Conservation (phyloP, 2,329 filamentous ascomycete species). For the Ascochyta koolunga region DNA sequence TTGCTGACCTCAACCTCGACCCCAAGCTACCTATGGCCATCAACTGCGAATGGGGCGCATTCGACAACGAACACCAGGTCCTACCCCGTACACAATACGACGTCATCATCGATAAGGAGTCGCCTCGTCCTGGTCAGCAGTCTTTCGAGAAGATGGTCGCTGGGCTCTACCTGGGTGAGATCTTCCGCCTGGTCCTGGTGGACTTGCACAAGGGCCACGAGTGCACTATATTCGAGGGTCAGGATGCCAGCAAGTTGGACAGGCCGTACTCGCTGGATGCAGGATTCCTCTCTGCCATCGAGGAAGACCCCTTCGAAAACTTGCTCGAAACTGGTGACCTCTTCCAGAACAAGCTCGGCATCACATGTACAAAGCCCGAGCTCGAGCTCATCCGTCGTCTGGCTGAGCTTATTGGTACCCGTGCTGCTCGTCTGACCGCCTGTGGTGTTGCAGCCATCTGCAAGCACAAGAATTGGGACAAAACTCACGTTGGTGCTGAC, state of each 20-base stretch:
- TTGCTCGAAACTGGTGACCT: constrained; percentile 85
- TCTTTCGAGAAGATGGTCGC: constrained; percentile 98
- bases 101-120: constrained; percentile 85
- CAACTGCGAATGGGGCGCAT: constrained; percentile 98
- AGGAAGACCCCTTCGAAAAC: constrained; percentile 97
- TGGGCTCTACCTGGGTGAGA: constrained; percentile 90
- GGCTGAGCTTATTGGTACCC: constrained; percentile 92
- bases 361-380: constrained; percentile 75
- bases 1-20: constrained; percentile 87
- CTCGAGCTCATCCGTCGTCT: constrained; percentile 87
- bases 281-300: constrained; percentile 90
- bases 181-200: constrained; percentile 86
- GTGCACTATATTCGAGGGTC: constrained; percentile 77
- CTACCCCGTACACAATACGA: constrained; percentile 89
- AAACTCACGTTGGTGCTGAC: constrained; percentile 93
- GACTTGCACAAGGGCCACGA: constrained; percentile 74
- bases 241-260: constrained; percentile 79
- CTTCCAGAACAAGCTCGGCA: constrained; percentile 75
- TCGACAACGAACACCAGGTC: constrained; percentile 91
- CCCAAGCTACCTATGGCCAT: constrained; percentile 88
- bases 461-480: constrained; percentile 90
- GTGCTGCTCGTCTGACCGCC: constrained; percentile 87
- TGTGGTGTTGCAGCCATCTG: constrained; percentile 96
- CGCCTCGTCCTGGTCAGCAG: constrained; percentile 90
- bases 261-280: constrained; percentile 90